Evolutionary conservation across 2,329 filamentous ascomycete species (phyloP).

Genomic region (Chaetomium sp.): DNA sequence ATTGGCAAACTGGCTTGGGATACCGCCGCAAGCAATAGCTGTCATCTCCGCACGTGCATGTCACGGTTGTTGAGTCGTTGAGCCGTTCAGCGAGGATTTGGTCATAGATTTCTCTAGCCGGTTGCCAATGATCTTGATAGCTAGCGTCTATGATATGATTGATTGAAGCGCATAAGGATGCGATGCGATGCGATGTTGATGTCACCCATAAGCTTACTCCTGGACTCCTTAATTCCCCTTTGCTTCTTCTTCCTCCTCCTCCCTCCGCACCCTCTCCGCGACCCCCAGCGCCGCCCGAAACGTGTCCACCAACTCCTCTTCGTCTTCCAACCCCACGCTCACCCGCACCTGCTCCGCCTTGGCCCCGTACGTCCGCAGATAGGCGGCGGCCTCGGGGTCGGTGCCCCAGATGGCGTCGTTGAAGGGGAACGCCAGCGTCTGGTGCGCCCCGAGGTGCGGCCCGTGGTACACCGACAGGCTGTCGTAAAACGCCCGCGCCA

Average conservation of each 20-base stretch:
- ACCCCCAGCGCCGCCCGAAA: slow-evolving; percentile 41
- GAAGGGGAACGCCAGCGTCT: slow-evolving; percentile 53
- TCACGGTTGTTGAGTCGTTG: background rate
- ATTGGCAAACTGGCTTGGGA: slow-evolving; percentile 2
- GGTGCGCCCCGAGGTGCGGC: slow-evolving; percentile 57
- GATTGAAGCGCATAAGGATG: slow-evolving; percentile 5
- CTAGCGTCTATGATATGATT: background rate
- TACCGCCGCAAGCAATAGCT: background rate
- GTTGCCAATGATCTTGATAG: background rate
- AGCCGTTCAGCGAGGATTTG: background rate
- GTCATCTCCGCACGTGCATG: background rate
- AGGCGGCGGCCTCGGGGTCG: slow-evolving; percentile 42
- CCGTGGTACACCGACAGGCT: slow-evolving; percentile 52
- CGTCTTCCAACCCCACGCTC: slow-evolving; percentile 51
- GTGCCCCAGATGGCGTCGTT: slow-evolving; percentile 49
- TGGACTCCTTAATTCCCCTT: background rate
- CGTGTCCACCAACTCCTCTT: slow-evolving; percentile 46
- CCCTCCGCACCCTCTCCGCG: slow-evolving; percentile 27
- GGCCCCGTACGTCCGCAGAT: slow-evolving; percentile 45
- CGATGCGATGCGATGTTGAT: background rate
- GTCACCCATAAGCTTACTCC: background rate
- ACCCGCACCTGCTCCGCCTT: slow-evolving; percentile 49
- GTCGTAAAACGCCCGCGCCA: slow-evolving; percentile 53
- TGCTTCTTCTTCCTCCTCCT: slow-evolving; percentile 9
- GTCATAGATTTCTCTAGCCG: background rate